Evolutionary conservation across 1,139 yeast genomes (phyloP), one percentile per base, ranked within the genome.

Genomic region (Geotrichum candidum): DNA sequence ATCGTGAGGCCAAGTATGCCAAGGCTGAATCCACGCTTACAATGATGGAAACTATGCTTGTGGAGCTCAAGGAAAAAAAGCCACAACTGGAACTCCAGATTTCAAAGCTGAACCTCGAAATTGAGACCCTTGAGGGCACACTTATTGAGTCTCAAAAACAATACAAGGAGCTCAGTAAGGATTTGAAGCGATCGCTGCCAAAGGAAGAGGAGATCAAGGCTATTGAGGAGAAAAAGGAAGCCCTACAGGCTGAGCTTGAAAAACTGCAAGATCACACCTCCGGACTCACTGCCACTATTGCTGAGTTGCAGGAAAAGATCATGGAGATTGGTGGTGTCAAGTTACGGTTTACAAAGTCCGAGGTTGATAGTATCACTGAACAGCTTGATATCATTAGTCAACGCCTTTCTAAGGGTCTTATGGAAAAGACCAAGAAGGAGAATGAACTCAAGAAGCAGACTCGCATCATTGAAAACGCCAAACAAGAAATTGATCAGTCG

Each of bases 281-380:
- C 50, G 85, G 82, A 25, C 75, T 86, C 29, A 92, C 88, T 65
- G 70, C 74, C 9, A 80, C 82, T 62, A 88, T 92, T 54, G 78
- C 80, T 15, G 78, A 69, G 0, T 75, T 91, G 7, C 92, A 90
- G 68, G 90, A 86, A 62, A 81, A 86, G 70, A 90, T 95, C 48
- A 84, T 92, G 89, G 87, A 88, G 63, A 88, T 91, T 60, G 99
- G 99, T 60, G 99, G 99, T 66, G 87, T 89, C 13, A 86, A 86
- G 65, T 79, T 94, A 66, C 85, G 92, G 62, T 74, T 88, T 65
- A 97, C 91, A 69, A 88, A 85, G 67, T 83, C 95, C 1, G 88
- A 85, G 69, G 97, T 94, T 13, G 94, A 86, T 68, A 87, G 95
- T 1, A 78, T 88, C 51, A 79, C 80, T 57, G 90, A 88, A 68